A percentile compares a stretch with the other conserved stretches of the same genome.
phyloP scores from a whole-genome alignment of 2,329 filamentous ascomycete species.

The Apiospora hydei region DNA sequence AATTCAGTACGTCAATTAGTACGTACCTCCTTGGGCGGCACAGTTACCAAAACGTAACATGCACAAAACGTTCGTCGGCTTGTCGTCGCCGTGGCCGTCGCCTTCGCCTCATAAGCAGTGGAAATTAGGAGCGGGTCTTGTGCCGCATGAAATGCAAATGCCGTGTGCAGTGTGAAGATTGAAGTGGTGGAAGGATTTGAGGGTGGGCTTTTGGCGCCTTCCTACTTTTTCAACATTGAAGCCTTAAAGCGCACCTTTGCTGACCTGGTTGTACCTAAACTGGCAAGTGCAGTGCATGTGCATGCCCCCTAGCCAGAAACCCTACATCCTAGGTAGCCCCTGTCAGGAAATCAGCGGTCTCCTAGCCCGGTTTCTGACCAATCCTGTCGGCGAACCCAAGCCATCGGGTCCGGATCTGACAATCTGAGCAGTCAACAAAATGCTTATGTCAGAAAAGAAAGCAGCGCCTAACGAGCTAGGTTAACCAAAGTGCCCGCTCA shows the following conservation, averaged over 20 bases:
- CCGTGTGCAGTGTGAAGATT: neutral
- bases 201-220: neutral
- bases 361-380: neutral
- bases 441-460: conserved; percentile 6
- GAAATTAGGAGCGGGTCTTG: conserved; percentile 11
- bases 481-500: neutral
- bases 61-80: neutral
- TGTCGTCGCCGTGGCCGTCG: neutral
- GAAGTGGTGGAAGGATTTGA: neutral
- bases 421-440: neutral
- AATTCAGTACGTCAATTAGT: neutral
- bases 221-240: neutral
- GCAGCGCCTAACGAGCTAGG: neutral
- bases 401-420: neutral
- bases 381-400: neutral
- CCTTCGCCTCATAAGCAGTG: neutral
- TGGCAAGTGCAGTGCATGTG: neutral
- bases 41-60: neutral
- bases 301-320: neutral
- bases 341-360: neutral
- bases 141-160: neutral
- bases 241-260: neutral
- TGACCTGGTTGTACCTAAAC: neutral
- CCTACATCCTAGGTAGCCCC: neutral
- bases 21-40: neutral